Conservation (phyloP, 192 early-diverging fungal genomes). For the Coemansia reversa region DNA sequence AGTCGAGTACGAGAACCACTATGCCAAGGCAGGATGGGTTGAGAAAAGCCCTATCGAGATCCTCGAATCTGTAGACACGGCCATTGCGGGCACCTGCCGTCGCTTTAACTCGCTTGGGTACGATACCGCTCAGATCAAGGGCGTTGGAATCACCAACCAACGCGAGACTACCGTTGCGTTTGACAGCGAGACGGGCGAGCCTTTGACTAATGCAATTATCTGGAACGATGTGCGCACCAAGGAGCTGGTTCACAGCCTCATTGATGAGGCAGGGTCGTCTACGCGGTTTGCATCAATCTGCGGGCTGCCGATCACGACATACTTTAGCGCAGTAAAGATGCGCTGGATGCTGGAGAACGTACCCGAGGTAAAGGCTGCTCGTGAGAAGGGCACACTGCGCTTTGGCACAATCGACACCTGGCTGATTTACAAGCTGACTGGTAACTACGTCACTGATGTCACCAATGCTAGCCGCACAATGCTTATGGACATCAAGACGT, state of each 20-base stretch:
- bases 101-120: constrained; percentile 66
- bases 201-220: constrained; percentile 83
- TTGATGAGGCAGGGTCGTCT: constrained; percentile 57
- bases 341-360: constrained; percentile 90
- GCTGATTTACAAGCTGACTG: constrained; percentile 92
- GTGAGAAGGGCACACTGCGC: constrained; percentile 67
- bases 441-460: constrained; percentile 86
- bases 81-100: constrained; percentile 64
- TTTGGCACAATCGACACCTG: constrained; percentile 94
- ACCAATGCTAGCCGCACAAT: constrained; percentile 94
- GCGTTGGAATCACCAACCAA: constrained; percentile 92
- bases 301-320: constrained; percentile 88
- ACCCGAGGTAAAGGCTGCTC: constrained; percentile 65
- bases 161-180: constrained; percentile 91
- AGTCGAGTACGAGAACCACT: constrained; percentile 76
- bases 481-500: constrained; percentile 84
- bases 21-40: constrained; percentile 81
- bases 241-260: constrained; percentile 65
- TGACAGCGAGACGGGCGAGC: constrained; percentile 77
- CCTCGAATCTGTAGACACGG: constrained; percentile 63
- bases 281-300: constrained; percentile 59
- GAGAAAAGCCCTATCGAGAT: constrained; percentile 86
- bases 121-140: constrained; percentile 56
- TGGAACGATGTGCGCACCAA: constrained; percentile 89
- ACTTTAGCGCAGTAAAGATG: constrained; percentile 90